Base-by-base conservation (phyloP, 2,329 filamentous ascomycete genomes). In the Claviceps lovelessii region DNA sequence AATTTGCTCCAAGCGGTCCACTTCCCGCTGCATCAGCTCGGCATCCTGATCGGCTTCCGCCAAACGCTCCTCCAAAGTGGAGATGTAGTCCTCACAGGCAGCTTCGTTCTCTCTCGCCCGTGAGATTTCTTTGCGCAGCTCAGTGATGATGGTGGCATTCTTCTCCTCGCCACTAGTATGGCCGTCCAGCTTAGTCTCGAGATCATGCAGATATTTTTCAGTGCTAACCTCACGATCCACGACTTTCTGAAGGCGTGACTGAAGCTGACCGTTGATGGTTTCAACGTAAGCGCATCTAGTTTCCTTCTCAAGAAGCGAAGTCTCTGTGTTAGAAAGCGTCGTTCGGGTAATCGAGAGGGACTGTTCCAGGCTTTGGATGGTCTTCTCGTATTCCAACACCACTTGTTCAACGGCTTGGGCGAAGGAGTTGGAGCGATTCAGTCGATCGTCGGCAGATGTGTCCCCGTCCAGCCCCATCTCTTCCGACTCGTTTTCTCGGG, bases 381-480 rank as follows among this genome's bases (percentile, higher is more conserved):
- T 98, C 76, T 95, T 97, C 68, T 98, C 94, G 66, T 98, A 98
- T 70, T 98, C 93, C 51, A 97, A 74, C 3, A 98, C 89, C 28
- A 98, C 89, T 65, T 95, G 88, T 64, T 98, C 93, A 23, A 98
- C 91, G 33, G 91, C 91, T 66, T 95, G 86, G 1, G 91, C 90
- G 66, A 98, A 97, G 0, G 88, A 94, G 67, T 94, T 95, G 19
- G 94, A 98, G 45, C 93, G 84, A 67, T 96, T 94, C 59, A 97
- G 73, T 53, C 93, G 81, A 67, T 96, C 90, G 65, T 91, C 89
- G 54, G 84, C 88, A 17, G 84, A 73, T 13, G 81, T 78, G 17
- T 67, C 66, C 46, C 84, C 81, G 13, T 77, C 67, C 45, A 70
- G 63, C 41, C 80, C 75, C 51, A 80, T 82, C 45, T 83, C 81